Evolutionary conservation across 257 asterid species (phyloP).

Genomic region (Penstemon eatonii): DNA sequence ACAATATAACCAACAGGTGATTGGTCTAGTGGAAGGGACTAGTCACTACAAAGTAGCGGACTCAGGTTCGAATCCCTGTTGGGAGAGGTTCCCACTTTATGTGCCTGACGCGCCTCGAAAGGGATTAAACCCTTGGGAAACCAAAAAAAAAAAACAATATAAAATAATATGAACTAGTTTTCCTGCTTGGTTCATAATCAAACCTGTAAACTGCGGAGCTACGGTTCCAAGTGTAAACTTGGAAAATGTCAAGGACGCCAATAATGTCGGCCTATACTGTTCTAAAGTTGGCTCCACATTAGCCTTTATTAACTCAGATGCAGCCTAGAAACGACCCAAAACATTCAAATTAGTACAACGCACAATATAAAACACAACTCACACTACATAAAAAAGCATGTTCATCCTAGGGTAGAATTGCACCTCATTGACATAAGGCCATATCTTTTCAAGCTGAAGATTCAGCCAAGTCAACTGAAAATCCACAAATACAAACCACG

Average conservation of each 20-base stretch:
- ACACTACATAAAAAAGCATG: neutral
- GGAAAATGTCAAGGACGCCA: conserved; percentile 85
- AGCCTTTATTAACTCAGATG: conserved; percentile 94
- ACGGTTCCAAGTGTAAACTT: conserved; percentile 96
- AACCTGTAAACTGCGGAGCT: conserved; percentile 99
- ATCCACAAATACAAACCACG: conserved; percentile 9
- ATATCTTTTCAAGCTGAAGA: conserved; percentile 82
- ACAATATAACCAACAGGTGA: too few species aligned
- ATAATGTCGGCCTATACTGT: conserved; percentile 80
- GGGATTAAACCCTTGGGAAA: too few species aligned
- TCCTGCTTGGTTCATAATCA: neutral
- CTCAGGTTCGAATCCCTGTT: too few species aligned
- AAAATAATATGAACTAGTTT: neutral
- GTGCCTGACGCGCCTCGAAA: too few species aligned
- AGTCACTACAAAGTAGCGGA: too few species aligned
- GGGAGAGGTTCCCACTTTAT: too few species aligned
- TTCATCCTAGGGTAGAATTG: neutral
- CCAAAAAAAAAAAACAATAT: too few species aligned
- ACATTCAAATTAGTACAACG: conserved; percentile 25
- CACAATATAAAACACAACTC: conserved; percentile 11
- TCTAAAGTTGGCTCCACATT: conserved; percentile 90
- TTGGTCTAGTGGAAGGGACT: too few species aligned
- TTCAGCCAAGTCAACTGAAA: conserved; percentile 91
- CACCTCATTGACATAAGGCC: conserved; percentile 92
- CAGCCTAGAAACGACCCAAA: conserved; percentile 62